phyloP scores from a whole-genome alignment of 164 flowering plant genomes.

The Kalanchoe fedtschenkoi region DNA sequence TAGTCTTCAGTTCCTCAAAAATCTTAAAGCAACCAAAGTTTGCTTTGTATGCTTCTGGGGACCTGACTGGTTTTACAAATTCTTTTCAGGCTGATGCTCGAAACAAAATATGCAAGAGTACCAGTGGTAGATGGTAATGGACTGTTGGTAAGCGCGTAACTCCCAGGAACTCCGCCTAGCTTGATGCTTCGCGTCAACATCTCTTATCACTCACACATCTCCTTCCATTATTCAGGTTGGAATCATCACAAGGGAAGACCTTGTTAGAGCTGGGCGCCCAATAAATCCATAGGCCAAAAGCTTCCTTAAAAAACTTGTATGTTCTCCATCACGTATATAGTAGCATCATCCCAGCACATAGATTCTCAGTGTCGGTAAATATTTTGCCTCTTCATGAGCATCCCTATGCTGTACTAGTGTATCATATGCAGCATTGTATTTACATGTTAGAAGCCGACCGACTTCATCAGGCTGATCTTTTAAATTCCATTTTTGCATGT shows the following conservation, averaged over 20 bases:
- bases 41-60: background rate
- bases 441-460: too few species aligned
- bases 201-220: background rate
- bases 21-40: background rate
- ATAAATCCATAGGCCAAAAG: background rate
- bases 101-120: background rate
- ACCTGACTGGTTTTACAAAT: background rate
- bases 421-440: too few species aligned
- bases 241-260: constrained; percentile 1
- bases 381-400: too few species aligned
- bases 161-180: background rate
- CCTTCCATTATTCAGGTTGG: background rate
- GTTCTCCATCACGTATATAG: background rate
- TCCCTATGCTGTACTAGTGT: too few species aligned
- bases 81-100: background rate
- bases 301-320: background rate
- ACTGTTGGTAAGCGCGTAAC: background rate
- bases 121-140: constrained; percentile 1
- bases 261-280: background rate
- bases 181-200: background rate
- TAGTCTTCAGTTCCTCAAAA: too few species aligned
- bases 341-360: background rate
- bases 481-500: too few species aligned
- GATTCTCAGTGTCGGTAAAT: too few species aligned
- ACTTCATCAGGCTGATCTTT: too few species aligned